Base-by-base conservation (phyloP, 257 asterid genomes). In the Petunia secreta region DNA sequence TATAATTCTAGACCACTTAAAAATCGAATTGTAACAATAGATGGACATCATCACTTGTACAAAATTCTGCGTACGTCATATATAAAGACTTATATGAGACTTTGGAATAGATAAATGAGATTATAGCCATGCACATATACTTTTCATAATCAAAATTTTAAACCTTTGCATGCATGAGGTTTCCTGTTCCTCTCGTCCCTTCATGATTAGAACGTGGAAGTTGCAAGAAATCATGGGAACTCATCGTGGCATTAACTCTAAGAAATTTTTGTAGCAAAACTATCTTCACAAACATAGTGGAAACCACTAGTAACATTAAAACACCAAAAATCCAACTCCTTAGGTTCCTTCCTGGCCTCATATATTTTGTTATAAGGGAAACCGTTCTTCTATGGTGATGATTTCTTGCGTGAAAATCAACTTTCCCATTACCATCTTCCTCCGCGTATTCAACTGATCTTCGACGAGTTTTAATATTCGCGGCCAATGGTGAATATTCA, bases 261-360 rank as follows among this genome's bases (percentile, higher is more conserved):
- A 79, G 82, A 67, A 82, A 84, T 60, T 75, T 78, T 11, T 40
- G 80, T 85, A 86, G 75, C 13, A 88, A 78, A 52, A 63, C 59
- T 43, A 83, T 80, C 87, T 85, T 88, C 53, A 84, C 75, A 38
- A 82, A 13, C 6, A 82, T 25, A 46, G 91, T 86, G 15, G 80
- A 80, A 76, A 84, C 48, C 8, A 77, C 80, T 41, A 86, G 68
- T 39, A 83, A 13, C 43, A 75, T 63, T 46, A 88, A 75, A 68
- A 79, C 81, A 6, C 50, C 80, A 16, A 83, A 40, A 65, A 86
- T 58, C 80, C 83, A 80, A 1, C 82, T 78, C 80, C 82, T 77
- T 16, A 79, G 75, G 10, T 79, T 78, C 84, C 86, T 71, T 15
- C 89, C 71, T 3, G 85, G 84, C 79, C 82, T 43, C 34, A 84